phyloP scores from a whole-genome alignment of 2,329 filamentous ascomycete genomes.

The Colletotrichum sp. region DNA sequence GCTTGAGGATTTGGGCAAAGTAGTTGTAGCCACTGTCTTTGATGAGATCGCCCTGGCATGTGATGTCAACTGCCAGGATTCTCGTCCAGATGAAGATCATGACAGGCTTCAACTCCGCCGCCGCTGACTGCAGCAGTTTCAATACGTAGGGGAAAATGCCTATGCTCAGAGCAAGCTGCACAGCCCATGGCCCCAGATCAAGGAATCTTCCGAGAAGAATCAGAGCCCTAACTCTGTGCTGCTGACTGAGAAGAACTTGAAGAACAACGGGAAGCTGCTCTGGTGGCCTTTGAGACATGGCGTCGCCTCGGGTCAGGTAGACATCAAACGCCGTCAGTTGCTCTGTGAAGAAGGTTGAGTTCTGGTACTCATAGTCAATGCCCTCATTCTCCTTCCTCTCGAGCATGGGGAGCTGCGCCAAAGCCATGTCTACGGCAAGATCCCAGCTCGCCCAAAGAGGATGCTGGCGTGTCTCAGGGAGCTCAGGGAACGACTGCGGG shows the following conservation, averaged over 20 bases:
- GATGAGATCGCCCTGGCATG: slow-evolving; percentile 90
- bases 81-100: slow-evolving; percentile 99
- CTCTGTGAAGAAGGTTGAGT: slow-evolving; percentile 96
- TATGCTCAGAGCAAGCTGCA: slow-evolving; percentile 96
- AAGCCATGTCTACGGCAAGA: slow-evolving; percentile 91
- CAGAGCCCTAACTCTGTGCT: slow-evolving; percentile 87
- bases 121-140: slow-evolving; percentile 93
- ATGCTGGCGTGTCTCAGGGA: slow-evolving; percentile 96
- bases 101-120: slow-evolving; percentile 91
- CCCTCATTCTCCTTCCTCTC: slow-evolving; percentile 78
- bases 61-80: slow-evolving; percentile 92
- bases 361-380: slow-evolving; percentile 87
- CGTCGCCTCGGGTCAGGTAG: slow-evolving; percentile 82
- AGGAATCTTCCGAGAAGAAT: slow-evolving; percentile 93
- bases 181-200: slow-evolving; percentile 95
- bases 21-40: slow-evolving; percentile 98
- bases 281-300: slow-evolving; percentile 83
- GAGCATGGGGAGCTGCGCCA: slow-evolving; percentile 86
- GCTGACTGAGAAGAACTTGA: slow-evolving; percentile 94
- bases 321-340: slow-evolving; percentile 97
- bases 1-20: slow-evolving; percentile 91
- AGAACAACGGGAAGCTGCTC: slow-evolving; percentile 96
- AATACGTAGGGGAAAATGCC: slow-evolving; percentile 99
- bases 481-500: slow-evolving; percentile 86
- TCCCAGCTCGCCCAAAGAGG: slow-evolving; percentile 98